A percentile compares a stretch with the other conserved stretches of the same genome.
Conservation (phyloP, 495 filamentous ascomycete genomes). For the Hapsidospora chrysogenum region DNA sequence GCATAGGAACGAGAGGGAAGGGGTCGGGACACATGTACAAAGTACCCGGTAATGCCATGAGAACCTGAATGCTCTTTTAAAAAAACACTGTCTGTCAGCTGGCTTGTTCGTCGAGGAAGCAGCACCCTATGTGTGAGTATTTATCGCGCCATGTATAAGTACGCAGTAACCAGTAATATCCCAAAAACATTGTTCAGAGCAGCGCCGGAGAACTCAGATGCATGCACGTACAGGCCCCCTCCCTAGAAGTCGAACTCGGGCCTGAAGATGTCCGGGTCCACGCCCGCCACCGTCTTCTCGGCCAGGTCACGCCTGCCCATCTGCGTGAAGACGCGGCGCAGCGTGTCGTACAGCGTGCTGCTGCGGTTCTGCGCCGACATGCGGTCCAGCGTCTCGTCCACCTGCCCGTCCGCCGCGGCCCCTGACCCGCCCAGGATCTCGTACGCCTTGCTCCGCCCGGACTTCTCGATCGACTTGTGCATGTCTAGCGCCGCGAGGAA, state of each 20-base stretch:
- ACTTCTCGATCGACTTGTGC: constrained; percentile 85
- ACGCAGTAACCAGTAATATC: no score
- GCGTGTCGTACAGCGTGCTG: constrained; percentile 88
- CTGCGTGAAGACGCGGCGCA: constrained; percentile 81
- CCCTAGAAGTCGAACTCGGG: constrained; percentile 36
- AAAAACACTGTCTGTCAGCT: no score
- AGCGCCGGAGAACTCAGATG: no score
- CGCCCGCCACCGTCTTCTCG: constrained; percentile 69
- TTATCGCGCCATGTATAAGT: no score
- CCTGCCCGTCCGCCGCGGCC: constrained; percentile 27
- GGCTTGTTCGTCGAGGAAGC: no score
- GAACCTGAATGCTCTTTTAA: no score
- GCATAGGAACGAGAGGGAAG: no score
- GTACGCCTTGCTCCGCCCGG: constrained; percentile 63
- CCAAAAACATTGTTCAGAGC: no score
- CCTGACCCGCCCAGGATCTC: constrained; percentile 55
- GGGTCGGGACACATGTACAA: no score
- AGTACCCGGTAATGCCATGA: no score
- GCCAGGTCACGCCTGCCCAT: constrained; percentile 82
- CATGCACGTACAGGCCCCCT: no score
- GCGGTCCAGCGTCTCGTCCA: constrained; percentile 55
- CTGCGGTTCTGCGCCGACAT: constrained; percentile 87
- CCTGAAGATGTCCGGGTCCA: constrained; percentile 83
- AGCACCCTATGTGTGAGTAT: no score
- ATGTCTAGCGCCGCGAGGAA: constrained; percentile 88